A percentile compares a stretch with the other conserved stretches of the same genome.
Conservation (phyloP, 2,329 filamentous ascomycete genomes). For the Xylariaceae sp. region DNA sequence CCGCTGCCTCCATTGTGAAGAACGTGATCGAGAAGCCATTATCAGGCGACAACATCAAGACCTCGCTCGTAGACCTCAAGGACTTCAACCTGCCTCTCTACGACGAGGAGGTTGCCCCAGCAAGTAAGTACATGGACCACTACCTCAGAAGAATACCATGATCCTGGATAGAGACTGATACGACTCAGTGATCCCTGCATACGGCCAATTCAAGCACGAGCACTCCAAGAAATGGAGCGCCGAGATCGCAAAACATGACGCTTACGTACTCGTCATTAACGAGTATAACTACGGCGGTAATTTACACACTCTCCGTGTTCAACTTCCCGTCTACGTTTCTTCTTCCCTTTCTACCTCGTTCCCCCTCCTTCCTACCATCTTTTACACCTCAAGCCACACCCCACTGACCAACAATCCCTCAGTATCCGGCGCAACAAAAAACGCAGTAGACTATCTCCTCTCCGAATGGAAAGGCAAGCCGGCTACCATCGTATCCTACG, state of each 20-base stretch:
- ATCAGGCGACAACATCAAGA: conserved; percentile 15
- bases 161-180: neutral
- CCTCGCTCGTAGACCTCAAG: conserved; percentile 36
- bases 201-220: conserved; percentile 37
- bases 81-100: conserved; percentile 43
- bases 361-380: neutral
- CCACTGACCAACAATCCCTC: neutral
- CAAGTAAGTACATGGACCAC: conserved; percentile 8
- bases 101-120: conserved; percentile 41
- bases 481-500: conserved; percentile 53
- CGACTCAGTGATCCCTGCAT: conserved; percentile 33
- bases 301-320: neutral
- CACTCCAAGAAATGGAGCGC: conserved; percentile 45
- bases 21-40: conserved; percentile 26
- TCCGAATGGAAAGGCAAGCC: conserved; percentile 59
- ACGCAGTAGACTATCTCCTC: conserved; percentile 60
- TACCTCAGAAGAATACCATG: neutral
- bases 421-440: conserved; percentile 54
- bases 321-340: neutral
- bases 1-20: conserved; percentile 34
- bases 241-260: conserved; percentile 43
- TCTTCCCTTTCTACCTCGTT: too few relatives aligned
- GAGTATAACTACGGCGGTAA: conserved; percentile 54
- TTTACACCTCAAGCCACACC: neutral
- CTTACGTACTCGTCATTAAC: conserved; percentile 49